A percentile compares a stretch with the other conserved stretches of the same genome.
Conservation (phyloP, 2,329 filamentous ascomycete species). For the Claviceps pazoutovae region DNA sequence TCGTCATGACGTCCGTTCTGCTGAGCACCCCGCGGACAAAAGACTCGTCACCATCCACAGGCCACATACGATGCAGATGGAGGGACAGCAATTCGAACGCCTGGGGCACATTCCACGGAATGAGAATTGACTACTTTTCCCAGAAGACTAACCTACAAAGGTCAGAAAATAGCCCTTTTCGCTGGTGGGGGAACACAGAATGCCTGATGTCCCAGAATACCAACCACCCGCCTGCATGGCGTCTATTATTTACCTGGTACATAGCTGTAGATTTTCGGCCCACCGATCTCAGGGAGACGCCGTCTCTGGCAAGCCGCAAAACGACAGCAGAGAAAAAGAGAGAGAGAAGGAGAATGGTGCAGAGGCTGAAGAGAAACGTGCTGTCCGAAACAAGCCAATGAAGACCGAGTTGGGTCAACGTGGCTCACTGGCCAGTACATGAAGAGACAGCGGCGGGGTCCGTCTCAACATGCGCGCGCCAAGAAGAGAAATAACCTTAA, state of each 20-base stretch:
- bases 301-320: no score
- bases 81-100: not conserved
- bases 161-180: no score
- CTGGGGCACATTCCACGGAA: not conserved
- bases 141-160: no score
- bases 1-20: not conserved
- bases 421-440: no score
- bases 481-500: not conserved
- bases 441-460: not conserved
- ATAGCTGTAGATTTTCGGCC: no score
- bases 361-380: not conserved
- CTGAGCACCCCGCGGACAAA: not conserved
- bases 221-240: no score
- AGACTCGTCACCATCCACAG: not conserved
- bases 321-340: not conserved
- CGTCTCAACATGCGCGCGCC: not conserved
- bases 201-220: no score
- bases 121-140: no score
- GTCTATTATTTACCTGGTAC: no score
- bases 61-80: not conserved
- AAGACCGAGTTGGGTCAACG: not conserved
- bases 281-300: no score
- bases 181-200: no score
- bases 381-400: not conserved
- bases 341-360: not conserved